Evolutionary conservation across 148 eudicot species (phyloP).

Genomic region (Chenopodium album): DNA sequence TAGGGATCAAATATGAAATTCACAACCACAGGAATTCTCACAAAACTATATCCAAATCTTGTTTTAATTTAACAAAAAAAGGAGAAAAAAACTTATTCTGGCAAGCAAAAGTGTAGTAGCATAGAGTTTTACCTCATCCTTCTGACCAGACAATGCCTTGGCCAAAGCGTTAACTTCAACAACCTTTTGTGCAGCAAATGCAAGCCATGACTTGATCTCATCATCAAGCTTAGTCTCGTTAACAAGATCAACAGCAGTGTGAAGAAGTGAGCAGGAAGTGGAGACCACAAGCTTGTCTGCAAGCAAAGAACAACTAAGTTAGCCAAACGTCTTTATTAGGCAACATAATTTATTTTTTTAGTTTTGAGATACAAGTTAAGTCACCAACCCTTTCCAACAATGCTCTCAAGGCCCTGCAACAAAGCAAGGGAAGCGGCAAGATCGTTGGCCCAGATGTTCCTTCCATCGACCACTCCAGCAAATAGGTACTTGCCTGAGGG

Average conservation of each 20-base stretch:
- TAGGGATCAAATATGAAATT: not conserved
- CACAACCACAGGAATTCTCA: too few relatives aligned
- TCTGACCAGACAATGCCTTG: slow-evolving; percentile 79
- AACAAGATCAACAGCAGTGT: slow-evolving; percentile 89
- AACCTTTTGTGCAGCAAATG: slow-evolving; percentile 93
- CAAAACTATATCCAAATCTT: not conserved
- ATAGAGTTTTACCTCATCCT: slow-evolving; percentile 62
- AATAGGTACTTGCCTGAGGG: slow-evolving; percentile 88
- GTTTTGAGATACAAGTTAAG: not conserved
- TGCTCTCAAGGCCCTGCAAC: slow-evolving; percentile 61
- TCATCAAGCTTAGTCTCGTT: slow-evolving; percentile 87
- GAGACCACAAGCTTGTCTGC: slow-evolving; percentile 97
- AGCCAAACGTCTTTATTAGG: not conserved
- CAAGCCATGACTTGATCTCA: slow-evolving; percentile 93
- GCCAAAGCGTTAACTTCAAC: slow-evolving; percentile 92
- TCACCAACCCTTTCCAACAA: slow-evolving; percentile 72
- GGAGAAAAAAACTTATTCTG: not conserved
- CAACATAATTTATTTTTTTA: not conserved
- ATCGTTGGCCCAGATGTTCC: slow-evolving; percentile 98
- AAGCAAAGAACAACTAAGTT: slow-evolving; percentile 1
- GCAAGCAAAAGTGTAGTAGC: not conserved
- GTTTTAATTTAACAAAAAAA: not conserved
- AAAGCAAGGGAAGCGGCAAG: slow-evolving; percentile 62
- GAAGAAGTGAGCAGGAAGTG: slow-evolving; percentile 94
- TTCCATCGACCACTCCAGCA: slow-evolving; percentile 95